Evolutionary conservation across 2,329 filamentous ascomycete genomes (phyloP), one percentile per base, ranked within the genome.

Genomic region (Trichoderma sp.): DNA sequence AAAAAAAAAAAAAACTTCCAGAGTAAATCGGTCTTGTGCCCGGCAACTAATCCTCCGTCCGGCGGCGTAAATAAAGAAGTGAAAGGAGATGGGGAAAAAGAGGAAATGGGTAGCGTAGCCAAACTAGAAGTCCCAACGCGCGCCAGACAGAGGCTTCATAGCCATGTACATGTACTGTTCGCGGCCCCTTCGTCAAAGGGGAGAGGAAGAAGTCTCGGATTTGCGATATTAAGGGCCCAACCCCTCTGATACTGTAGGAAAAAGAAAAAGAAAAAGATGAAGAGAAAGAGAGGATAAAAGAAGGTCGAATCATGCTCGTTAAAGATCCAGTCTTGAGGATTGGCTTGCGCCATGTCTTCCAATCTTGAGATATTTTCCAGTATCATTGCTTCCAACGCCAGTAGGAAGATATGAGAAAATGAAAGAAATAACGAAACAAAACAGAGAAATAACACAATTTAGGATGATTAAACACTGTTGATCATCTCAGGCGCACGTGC

Each of bases 401-500:
- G 45, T 34, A 13, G 56, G 34, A 67, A 60, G 64, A 39, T 58
- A 37, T 19, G 42, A 42, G 22, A 56, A n/a, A 32, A 35, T 13
- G 13, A 17, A 52, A 22, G 19, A 22, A 32, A 35, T 19, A 32
- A 64, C 29, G 61, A 54, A 34, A 22, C 29, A 54, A 58, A 25
- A 34, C 2, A 42, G 9, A 54, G 12, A 37, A n/a, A 22, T 12
- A 50, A 45, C 48, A 25, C 8, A 48, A 9, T 45, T 13, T 60
- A n/a, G 53, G 17, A 25, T 32, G 37, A 35, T 73, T 73, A 87
- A 65, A 86, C 80, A 72, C 83, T 86, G 29, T 81, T 82, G 58
- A 83, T 78, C 19, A 84, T 79, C 56, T 86, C 84, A 6, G 93
- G 93, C 69, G 94, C 92, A 74, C 94, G 91, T 17, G 93, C 94